phyloP scores from a whole-genome alignment of 345 rosid species.

The Litchi chinensis region DNA sequence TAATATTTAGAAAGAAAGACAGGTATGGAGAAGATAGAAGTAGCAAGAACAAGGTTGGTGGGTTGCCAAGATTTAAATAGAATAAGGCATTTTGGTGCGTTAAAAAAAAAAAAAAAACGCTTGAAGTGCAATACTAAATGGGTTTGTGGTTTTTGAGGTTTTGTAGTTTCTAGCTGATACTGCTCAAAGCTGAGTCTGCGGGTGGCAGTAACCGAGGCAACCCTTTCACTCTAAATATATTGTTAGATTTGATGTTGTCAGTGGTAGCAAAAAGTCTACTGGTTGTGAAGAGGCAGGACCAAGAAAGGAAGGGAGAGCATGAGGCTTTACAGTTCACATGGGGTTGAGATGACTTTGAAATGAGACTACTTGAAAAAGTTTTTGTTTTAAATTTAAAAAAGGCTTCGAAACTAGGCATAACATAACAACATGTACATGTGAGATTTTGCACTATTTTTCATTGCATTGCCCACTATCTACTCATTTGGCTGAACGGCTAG shows the following conservation, averaged over 20 bases:
- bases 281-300: not conserved
- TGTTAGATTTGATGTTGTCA: not conserved
- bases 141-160: slow-evolving; percentile 1
- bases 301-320: no score
- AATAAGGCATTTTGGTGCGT: not conserved
- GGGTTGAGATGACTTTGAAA: slow-evolving; percentile 1
- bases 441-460: not conserved
- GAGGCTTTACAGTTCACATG: slow-evolving; percentile 9
- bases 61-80: not conserved
- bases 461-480: not conserved
- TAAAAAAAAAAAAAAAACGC: not conserved
- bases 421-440: no score
- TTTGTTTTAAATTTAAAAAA: not conserved
- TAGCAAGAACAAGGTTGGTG: not conserved
- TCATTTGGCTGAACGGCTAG: slow-evolving; percentile 17
- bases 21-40: not conserved
- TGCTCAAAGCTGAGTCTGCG: slow-evolving; percentile 1
- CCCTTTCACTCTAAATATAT: not conserved
- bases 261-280: not conserved
- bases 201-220: slow-evolving; percentile 27
- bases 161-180: slow-evolving; percentile 7
- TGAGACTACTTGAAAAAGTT: not conserved
- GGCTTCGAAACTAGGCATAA: not conserved
- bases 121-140: slow-evolving; percentile 24
- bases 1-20: not conserved